phyloP scores from a whole-genome alignment of 2,329 filamentous ascomycete genomes.

The Calonectria honghensis region DNA sequence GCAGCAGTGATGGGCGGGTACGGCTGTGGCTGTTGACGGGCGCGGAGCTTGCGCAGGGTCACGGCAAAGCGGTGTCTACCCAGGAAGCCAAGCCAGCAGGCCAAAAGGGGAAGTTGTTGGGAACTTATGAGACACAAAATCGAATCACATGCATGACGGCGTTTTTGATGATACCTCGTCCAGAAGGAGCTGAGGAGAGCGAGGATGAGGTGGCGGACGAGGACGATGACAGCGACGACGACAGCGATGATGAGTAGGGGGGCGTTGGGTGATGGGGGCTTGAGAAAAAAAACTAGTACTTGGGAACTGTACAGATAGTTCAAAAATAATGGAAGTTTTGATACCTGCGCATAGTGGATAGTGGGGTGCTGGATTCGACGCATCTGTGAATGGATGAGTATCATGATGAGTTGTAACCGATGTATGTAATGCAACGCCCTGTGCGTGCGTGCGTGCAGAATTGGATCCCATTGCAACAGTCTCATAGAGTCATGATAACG shows the following conservation, averaged over 20 bases:
- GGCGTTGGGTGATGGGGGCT: not conserved
- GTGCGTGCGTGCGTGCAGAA: conserved; percentile 3
- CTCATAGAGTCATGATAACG: conserved; percentile 29
- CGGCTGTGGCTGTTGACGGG: conserved; percentile 81
- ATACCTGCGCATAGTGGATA: conserved; percentile 5
- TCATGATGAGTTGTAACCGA: conserved; percentile 6
- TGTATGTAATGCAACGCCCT: conserved; percentile 6
- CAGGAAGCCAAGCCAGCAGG: conserved; percentile 48
- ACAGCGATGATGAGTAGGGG: conserved; percentile 60
- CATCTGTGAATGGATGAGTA: not conserved
- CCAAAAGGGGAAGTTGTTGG: conserved; percentile 79
- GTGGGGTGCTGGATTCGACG: not conserved
- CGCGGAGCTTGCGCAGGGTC: conserved; percentile 60
- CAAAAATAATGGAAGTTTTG: conserved; percentile 17
- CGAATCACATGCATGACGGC: conserved; percentile 91
- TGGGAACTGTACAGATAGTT: conserved; percentile 7
- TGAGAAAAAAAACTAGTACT: conserved; percentile 2
- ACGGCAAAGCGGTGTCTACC: conserved; percentile 54
- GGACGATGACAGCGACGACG: conserved; percentile 61
- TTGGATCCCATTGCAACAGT: conserved; percentile 23
- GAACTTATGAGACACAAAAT: conserved; percentile 88
- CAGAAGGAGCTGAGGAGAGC: conserved; percentile 76
- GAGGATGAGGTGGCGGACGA: conserved; percentile 70
- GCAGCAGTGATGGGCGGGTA: conserved; percentile 90
- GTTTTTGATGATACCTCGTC: conserved; percentile 87